Evolutionary conservation across 495 filamentous ascomycete species (phyloP), one percentile per base, ranked within the genome.

Genomic region (Wilcoxina mikolae): DNA sequence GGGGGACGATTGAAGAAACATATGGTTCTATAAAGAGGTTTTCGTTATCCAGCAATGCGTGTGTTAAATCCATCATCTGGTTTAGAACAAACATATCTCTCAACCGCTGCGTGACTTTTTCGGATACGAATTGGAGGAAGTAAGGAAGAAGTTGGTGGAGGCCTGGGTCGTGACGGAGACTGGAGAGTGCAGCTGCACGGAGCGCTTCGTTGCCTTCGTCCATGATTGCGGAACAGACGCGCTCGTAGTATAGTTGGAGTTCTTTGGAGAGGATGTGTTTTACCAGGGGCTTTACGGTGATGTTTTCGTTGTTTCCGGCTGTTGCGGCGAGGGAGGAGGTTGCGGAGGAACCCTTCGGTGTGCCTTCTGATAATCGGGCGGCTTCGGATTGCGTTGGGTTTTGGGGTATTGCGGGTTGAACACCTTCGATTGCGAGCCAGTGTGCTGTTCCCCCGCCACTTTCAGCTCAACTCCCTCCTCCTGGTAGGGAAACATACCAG

Each of bases 261-360:
- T 98, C 91, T 65, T 94, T 91, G 53, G 86, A 94, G 35, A 98
- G 74, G 54, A 95, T 78, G 61, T 96, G 93, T 68, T 95, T 96
- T 39, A 98, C 91, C 2, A 85, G 73, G 1, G 91, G 91, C 59
- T 88, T 85, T 65, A 94, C 81, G 45, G 81, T 71, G 29, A 87
- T 76, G 61, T 87, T 86, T 51, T 93, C 86, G 53, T 78, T 80
- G 39, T 58, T 58, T 15, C 56, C 56, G 12, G 50, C 35, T 60
- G 91, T 78, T 22, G 87, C 86, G 7, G 87, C 81, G 44, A 93
- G 72, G 52, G 81, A 82, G 4, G 85, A 77, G 63, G 89, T 91
- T 10, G 85, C 83, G 57, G 85, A 84, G 3, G 85, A 82, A 11
- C 87, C 90, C 70, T 94, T 95, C 2, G 90, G 82, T 41, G 90